Conservation (phyloP, 805 yeast genomes). For the Wickerhamiella parazyma region DNA sequence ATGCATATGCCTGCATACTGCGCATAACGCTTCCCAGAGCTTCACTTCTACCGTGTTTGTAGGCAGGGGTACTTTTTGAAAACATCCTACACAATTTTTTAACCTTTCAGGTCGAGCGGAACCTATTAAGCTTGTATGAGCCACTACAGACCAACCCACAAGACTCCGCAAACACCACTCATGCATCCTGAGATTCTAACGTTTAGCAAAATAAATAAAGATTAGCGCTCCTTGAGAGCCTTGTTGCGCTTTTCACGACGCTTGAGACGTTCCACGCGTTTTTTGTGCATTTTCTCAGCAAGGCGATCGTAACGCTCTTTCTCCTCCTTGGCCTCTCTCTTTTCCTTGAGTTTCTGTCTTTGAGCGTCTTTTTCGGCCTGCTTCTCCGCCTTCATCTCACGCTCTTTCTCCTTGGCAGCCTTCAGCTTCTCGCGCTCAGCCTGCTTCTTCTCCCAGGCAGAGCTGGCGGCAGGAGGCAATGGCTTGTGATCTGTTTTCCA, state of each 20-base stretch:
- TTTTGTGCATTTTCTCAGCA: slow-evolving; percentile 80
- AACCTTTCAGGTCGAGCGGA: too few relatives aligned
- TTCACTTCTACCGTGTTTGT: too few relatives aligned
- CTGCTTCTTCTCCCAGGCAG: slow-evolving; percentile 53
- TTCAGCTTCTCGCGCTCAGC: slow-evolving; percentile 52
- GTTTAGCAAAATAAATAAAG: slow-evolving; percentile 1
- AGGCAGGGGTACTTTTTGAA: too few relatives aligned
- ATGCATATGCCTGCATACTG: too few relatives aligned
- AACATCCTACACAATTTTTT: too few relatives aligned
- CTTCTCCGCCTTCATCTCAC: slow-evolving; percentile 68
- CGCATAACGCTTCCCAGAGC: too few relatives aligned
- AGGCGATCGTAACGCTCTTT: slow-evolving; percentile 72
- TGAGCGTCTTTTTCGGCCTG: slow-evolving; percentile 41
- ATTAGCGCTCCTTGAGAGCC: slow-evolving; percentile 72
- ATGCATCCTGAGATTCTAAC: too few relatives aligned
- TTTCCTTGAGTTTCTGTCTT: slow-evolving; percentile 37
- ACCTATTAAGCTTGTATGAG: too few relatives aligned
- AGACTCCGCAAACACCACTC: too few relatives aligned
- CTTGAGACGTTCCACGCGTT: slow-evolving; percentile 79
- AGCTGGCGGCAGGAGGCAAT: slow-evolving; percentile 27
- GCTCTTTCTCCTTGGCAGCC: slow-evolving; percentile 53
- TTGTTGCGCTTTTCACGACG: slow-evolving; percentile 92
- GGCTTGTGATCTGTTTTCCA: slow-evolving; percentile 29
- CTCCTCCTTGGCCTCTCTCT: slow-evolving; percentile 72
- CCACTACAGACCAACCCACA: too few relatives aligned